Conservation (phyloP, 805 yeast species). For the Jamesozyma lodderae region DNA sequence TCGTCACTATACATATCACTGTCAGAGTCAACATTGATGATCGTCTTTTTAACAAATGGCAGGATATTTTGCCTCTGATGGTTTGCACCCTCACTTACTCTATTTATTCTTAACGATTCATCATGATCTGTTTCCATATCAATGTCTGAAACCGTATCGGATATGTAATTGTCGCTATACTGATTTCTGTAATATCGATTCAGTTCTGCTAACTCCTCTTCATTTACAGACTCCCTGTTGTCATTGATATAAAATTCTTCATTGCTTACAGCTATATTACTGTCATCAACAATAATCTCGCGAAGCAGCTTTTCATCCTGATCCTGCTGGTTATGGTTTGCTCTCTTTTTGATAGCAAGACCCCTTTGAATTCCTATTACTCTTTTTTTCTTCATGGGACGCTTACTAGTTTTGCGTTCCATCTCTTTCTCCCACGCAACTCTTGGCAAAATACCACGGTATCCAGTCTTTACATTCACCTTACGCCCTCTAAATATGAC, state of each 20-base stretch:
- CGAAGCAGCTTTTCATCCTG: constrained; percentile 14
- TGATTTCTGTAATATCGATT: constrained; percentile 12
- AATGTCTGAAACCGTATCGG: constrained; percentile 3
- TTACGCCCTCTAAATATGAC: constrained; percentile 23
- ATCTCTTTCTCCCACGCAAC: constrained; percentile 25
- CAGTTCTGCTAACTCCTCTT: constrained; percentile 1
- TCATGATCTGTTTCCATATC: too few species aligned
- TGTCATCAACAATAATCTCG: constrained; percentile 19
- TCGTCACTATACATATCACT: not conserved
- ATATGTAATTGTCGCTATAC: constrained; percentile 13
- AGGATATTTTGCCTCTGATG: too few species aligned
- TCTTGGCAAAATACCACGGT: constrained; percentile 27
- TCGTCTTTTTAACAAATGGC: too few species aligned
- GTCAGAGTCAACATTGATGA: not conserved
- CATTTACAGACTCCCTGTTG: not conserved
- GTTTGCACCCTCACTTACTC: too few species aligned
- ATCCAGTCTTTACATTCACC: constrained; percentile 23
- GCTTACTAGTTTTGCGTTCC: not conserved
- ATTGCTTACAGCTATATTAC: constrained; percentile 3
- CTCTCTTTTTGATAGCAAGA: constrained; percentile 3
- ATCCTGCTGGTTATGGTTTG: not conserved
- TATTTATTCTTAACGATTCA: too few species aligned
- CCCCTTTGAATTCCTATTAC: not conserved
- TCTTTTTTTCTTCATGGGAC: not conserved
- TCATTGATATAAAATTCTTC: not conserved